These are phyloP conservation scores for Linderniella brevidens DNA, from an alignment of 257 asterid species.

Conservation along the genomic window DNA sequence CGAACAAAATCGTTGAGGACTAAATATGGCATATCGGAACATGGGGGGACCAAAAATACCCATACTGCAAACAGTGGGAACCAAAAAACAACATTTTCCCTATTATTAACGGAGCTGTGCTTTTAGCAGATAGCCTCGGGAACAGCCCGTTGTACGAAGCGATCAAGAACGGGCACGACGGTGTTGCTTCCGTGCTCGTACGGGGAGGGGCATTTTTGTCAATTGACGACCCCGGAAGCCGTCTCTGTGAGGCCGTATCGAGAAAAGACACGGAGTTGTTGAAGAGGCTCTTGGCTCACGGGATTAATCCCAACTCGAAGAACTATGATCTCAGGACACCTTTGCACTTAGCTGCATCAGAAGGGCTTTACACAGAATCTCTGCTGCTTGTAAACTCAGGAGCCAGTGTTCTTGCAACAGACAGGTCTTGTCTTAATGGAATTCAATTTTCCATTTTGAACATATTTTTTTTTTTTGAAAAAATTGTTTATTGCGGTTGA, in stretches of 20 bases:
- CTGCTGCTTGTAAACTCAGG: slow-evolving; percentile 73
- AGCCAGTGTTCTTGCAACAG: slow-evolving; percentile 62
- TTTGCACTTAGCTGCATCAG: slow-evolving; percentile 76
- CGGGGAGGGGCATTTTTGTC: slow-evolving; percentile 51
- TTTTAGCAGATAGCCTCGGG: slow-evolving; percentile 49
- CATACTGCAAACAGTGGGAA: no score
- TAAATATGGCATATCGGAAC: no score
- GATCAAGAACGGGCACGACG: slow-evolving; percentile 65
- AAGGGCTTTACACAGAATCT: slow-evolving; percentile 55
- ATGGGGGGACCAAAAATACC: no score
- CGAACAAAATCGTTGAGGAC: no score
- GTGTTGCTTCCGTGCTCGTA: slow-evolving; percentile 45
- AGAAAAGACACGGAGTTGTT: slow-evolving; percentile 69
- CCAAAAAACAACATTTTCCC: no score
- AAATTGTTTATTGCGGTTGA: slow-evolving; percentile 3
- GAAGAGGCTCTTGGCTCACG: slow-evolving; percentile 42
- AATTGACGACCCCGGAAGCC: slow-evolving; percentile 52
- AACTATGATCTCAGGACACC: slow-evolving; percentile 83
- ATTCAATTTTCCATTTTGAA: background rate
- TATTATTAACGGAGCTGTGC: no score
- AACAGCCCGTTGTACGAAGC: slow-evolving; percentile 71
- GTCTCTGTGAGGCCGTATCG: slow-evolving; percentile 46
- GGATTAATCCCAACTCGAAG: slow-evolving; percentile 52
- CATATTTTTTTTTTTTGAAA: no score
- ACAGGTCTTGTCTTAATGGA: slow-evolving; percentile 30